Evolutionary conservation across 257 asterid species (phyloP), one percentile per base, ranked within the genome.

Genomic region (Solanum raphanifolium): DNA sequence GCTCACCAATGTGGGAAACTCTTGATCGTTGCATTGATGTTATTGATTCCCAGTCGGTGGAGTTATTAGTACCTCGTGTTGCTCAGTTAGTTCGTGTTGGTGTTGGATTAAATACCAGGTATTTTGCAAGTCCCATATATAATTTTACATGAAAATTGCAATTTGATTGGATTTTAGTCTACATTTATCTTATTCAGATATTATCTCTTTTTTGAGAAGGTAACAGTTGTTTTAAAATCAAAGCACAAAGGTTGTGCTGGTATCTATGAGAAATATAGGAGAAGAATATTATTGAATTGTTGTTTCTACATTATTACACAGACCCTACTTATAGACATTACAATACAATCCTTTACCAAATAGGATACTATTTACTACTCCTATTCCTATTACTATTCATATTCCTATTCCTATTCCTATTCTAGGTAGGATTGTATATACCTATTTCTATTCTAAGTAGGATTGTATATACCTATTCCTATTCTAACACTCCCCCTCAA

Each of bases 1-100:
- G 98, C 85, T 97, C 99, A 89, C 98, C 98, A 86, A 97, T 97
- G 99, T 97, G 99, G 99, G 98, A 95, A 95, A 95, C 98, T 91
- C 98, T 97, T 89, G 98, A 97, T 83, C 89, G 96, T 89, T 97
- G 99, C 91, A 93, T 97, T 74, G 98, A 95, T 86, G 95, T 94
- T 23, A 94, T 95, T 74, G 99, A 97, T 94, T 91, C 95, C 84
- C 92, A 86, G 69, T 95, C 99, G 29, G 93, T 97, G 32, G 99
- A 95, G 81, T 88, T 90, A 85, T 90, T 97, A 93, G 94, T 97
- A 87, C 98, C 99, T 86, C 99, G 99, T 87, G 95, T 95, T 87
- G 90, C 95, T 79, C 98, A 94, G 90, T 88, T 97, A 91, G 94
- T 93, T 87, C 93, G 97, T 74, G 93, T 96, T 88, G 97, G 98